A percentile compares a stretch with the other conserved stretches of the same genome.
phyloP scores from a whole-genome alignment of 257 asterid genomes.

The Ajuga chamaepitys region DNA sequence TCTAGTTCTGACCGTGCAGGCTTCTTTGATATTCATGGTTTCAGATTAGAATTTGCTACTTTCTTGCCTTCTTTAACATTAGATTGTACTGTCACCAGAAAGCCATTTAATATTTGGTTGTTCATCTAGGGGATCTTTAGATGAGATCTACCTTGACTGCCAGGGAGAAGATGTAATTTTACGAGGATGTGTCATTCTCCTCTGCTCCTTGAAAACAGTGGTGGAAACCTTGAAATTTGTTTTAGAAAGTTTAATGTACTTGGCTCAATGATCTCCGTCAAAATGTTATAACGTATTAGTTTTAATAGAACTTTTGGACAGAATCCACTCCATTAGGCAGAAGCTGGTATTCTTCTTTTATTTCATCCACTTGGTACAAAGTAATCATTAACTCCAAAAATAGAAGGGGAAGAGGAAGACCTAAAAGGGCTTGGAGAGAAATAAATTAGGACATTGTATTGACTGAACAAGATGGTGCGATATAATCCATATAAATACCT shows the following conservation, averaged over 20 bases:
- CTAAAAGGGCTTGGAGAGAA: not conserved
- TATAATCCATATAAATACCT: not conserved
- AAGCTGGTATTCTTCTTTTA: slow-evolving; percentile 1
- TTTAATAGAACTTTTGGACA: not conserved
- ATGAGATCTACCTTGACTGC: slow-evolving; percentile 1
- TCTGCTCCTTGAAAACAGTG: not conserved
- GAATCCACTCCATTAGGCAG: not conserved
- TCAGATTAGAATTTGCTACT: not conserved
- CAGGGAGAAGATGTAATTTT: not conserved
- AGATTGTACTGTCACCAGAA: not conserved
- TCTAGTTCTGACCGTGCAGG: slow-evolving; percentile 1
- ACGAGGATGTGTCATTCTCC: not conserved
- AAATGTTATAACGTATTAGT: not conserved
- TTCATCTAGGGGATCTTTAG: slow-evolving; percentile 2
- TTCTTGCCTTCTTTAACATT: not conserved
- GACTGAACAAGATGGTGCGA: not conserved
- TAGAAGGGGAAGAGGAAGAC: not conserved
- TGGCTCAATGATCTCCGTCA: not conserved
- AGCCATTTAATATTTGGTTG: not conserved
- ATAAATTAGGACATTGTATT: not conserved
- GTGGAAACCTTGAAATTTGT: not conserved
- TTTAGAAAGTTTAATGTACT: not conserved
- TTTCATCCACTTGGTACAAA: not conserved
- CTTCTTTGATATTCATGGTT: slow-evolving; percentile 6
- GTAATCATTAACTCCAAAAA: not conserved